Conservation (phyloP, 345 rosid genomes). For the Arabidopsis arenosa region DNA sequence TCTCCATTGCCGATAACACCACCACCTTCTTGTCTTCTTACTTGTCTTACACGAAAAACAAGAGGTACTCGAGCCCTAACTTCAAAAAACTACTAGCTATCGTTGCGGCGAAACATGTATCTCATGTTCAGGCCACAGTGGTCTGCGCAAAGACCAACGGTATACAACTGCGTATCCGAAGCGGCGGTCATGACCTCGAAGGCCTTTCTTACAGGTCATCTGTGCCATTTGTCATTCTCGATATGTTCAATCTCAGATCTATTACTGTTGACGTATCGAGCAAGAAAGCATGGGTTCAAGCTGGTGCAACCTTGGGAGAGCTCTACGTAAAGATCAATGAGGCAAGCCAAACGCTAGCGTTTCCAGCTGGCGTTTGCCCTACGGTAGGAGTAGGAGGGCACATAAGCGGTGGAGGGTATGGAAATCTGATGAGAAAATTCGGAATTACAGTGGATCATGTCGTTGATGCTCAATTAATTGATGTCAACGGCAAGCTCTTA, state of each 20-base stretch:
- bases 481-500: constrained; percentile 53
- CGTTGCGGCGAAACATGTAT: constrained; percentile 37
- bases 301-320: constrained; percentile 69
- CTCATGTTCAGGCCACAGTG: constrained; percentile 47
- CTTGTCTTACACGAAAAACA: constrained; percentile 40
- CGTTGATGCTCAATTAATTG: constrained; percentile 54
- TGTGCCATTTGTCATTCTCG: constrained; percentile 49
- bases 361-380: constrained; percentile 58
- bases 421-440: constrained; percentile 58
- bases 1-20: constrained; percentile 26
- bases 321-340: constrained; percentile 52
- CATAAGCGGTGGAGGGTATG: constrained; percentile 58
- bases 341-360: constrained; percentile 51
- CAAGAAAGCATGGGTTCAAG: constrained; percentile 56
- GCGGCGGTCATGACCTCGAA: constrained; percentile 47
- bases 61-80: constrained; percentile 33
- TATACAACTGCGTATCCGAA: constrained; percentile 40
- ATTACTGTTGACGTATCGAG: constrained; percentile 42
- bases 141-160: constrained; percentile 41
- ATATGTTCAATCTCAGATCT: constrained; percentile 53
- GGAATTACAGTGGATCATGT: constrained; percentile 60
- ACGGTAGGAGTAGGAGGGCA: constrained; percentile 61
- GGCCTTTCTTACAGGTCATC: constrained; percentile 44
- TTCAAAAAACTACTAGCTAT: constrained; percentile 32
- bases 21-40: constrained; percentile 37